These are phyloP conservation scores for Hamamelis virginiana DNA, from an alignment of 164 flowering plant species.

Conservation along the genomic window DNA sequence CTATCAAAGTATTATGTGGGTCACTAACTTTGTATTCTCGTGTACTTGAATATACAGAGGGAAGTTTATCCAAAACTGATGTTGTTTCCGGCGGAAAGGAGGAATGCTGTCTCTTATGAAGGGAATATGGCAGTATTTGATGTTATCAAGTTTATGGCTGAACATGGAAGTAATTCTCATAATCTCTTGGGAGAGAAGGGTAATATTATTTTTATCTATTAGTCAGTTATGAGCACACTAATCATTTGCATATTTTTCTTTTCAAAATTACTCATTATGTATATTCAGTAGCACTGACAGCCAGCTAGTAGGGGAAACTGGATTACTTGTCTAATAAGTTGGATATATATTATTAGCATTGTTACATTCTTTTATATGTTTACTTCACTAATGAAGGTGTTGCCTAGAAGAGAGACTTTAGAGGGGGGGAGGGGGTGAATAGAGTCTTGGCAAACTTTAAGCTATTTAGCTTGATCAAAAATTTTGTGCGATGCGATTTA, in stretches of 20 bases:
- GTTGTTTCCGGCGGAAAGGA: constrained; percentile 72
- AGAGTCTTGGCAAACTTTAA: no score
- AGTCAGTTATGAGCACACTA: background rate
- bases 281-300: background rate
- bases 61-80: constrained; percentile 77
- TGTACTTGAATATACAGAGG: constrained; percentile 47
- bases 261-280: background rate
- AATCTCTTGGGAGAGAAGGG: constrained; percentile 48
- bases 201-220: constrained; percentile 17
- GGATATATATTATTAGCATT: background rate
- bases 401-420: no score
- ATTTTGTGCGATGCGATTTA: no score
- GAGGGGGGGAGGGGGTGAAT: no score
- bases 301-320: background rate
- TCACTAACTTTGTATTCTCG: background rate
- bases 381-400: background rate
- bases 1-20: background rate
- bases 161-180: constrained; percentile 53
- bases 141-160: constrained; percentile 63
- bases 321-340: background rate
- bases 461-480: no score
- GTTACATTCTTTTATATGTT: background rate
- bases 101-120: constrained; percentile 49
- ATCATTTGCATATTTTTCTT: background rate
- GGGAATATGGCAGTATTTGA: constrained; percentile 67